Conservation (phyloP, 768 basidiomycete genomes). For the Auriscalpium orientale region DNA sequence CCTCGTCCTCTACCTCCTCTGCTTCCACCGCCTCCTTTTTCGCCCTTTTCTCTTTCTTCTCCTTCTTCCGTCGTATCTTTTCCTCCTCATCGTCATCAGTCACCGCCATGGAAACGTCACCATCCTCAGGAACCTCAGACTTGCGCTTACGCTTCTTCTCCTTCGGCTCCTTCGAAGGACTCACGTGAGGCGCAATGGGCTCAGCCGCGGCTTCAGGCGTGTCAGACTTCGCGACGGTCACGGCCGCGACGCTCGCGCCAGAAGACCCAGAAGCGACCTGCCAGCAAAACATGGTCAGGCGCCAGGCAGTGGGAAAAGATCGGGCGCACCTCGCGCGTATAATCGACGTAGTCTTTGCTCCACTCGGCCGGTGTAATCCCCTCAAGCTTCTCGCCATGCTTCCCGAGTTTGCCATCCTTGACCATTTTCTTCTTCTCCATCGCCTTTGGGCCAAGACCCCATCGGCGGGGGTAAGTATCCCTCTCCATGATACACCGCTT, state of each 20-base stretch:
- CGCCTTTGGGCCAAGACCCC: slow-evolving; percentile 98
- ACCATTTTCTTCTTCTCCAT: slow-evolving; percentile 97
- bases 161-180: slow-evolving; percentile 42
- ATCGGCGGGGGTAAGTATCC: slow-evolving; percentile 94
- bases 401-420: slow-evolving; percentile 95
- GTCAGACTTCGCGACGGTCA: slow-evolving; percentile 12
- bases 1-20: slow-evolving; percentile 45
- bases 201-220: slow-evolving; percentile 18
- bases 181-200: slow-evolving; percentile 23
- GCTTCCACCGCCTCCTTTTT: slow-evolving; percentile 26
- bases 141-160: slow-evolving; percentile 87
- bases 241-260: slow-evolving; percentile 4
- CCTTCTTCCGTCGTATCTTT: slow-evolving; percentile 54
- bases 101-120: slow-evolving; percentile 35
- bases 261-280: slow-evolving; percentile 35
- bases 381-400: slow-evolving; percentile 84
- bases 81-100: slow-evolving; percentile 43
- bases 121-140: slow-evolving; percentile 40
- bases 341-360: slow-evolving; percentile 92
- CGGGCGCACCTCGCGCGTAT: slow-evolving; percentile 56
- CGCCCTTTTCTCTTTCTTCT: slow-evolving; percentile 31
- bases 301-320: slow-evolving; percentile 20
- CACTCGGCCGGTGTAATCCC: slow-evolving; percentile 86
- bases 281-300: slow-evolving; percentile 15
- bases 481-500: slow-evolving; percentile 99